phyloP scores from a whole-genome alignment of 208 protist species.

The Leishmania martiniquensis region DNA sequence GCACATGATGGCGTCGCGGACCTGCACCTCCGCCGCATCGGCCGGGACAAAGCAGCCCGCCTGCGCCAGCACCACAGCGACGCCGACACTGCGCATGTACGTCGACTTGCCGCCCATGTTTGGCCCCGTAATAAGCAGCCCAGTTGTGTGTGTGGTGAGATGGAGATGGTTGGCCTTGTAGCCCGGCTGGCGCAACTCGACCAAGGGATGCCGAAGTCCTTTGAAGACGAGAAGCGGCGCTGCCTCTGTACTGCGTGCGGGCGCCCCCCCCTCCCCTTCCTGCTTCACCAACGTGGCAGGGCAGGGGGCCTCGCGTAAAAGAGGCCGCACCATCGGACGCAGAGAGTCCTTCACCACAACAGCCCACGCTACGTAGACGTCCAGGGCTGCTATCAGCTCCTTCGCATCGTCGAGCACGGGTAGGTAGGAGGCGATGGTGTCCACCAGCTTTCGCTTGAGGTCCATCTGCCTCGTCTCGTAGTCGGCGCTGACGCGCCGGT shows the following conservation, averaged over 20 bases:
- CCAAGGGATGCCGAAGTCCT: slow-evolving; percentile 85
- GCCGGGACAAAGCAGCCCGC: slow-evolving; percentile 99
- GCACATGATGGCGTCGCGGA: slow-evolving; percentile 96
- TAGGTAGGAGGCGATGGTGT: slow-evolving; percentile 94
- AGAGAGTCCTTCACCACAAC: slow-evolving; percentile 88
- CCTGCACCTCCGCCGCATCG: slow-evolving; percentile 71
- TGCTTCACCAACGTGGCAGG: slow-evolving; percentile 14
- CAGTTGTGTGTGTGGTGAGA: slow-evolving; percentile 82
- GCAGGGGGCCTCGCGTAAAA: slow-evolving; percentile 32
- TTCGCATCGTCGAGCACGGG: slow-evolving; percentile 95
- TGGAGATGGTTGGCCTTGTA: slow-evolving; percentile 81
- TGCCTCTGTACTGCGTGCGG: background rate
- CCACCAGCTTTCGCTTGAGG: slow-evolving; percentile 93
- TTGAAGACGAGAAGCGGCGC: slow-evolving; percentile 62
- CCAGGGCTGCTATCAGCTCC: slow-evolving; percentile 93
- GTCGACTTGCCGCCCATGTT: slow-evolving; percentile 99
- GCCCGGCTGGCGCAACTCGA: slow-evolving; percentile 82
- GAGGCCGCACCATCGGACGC: slow-evolving; percentile 91
- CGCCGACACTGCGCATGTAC: slow-evolving; percentile 97
- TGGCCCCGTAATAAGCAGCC: slow-evolving; percentile 90
- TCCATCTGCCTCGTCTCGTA: slow-evolving; percentile 84
- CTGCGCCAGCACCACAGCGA: slow-evolving; percentile 98
- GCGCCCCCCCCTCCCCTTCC: slow-evolving; percentile 3
- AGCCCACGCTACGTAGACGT: slow-evolving; percentile 94
- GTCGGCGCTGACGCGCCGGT: slow-evolving; percentile 62